Base-by-base conservation (phyloP, 73 alveolate genomes). In the Tetrahymena thermophila region DNA sequence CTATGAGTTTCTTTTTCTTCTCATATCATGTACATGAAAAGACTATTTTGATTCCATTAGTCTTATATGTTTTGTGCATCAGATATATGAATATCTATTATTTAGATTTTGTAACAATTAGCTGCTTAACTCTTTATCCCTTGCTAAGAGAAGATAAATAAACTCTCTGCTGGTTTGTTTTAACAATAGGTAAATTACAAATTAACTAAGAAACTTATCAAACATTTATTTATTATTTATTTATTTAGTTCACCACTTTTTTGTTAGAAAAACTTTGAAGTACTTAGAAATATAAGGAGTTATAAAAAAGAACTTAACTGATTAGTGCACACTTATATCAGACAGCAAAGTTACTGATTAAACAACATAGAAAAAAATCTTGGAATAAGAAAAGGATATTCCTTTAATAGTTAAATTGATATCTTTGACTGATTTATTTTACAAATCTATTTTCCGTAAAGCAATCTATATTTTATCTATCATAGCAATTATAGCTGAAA, bases 11-110 rank as follows among this genome's bases (percentile, higher is more conserved):
- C 94, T 96, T 96, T 85, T 85, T 96, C 43, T 96, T 96, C 50
- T 96, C 97, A 28, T 96, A 95, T 93, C 98, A 96, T 94, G 98
- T 96, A 10, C 98, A 96, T 93, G 98, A 96, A 58, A 96, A 96
- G 85, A 96, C 98, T 3, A 96, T 96, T 31, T 94, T 96, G 25
- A 35, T 96, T 21, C 98, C 98, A 11, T 56, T 96, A 4, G 56
- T 95, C 31, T 85, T 95, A 40, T 43, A 96, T 56, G 58, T 94
- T 13, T 35, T 57, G 40, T 42, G 58, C 93, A n/a, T 84, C 44
- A 84, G 93, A 25, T 85, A 84, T 34, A 85, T 85, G 37, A 94
- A 94, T 44, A 35, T 38, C 43, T 85, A 85, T 31, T 94, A 44
- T 19, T 44, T 43, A 83, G 96, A 94, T 84, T 94, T 85, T 84